Percentiles rank a stretch among this genome's conserved stretches.
Conservation (phyloP, 371 early-diverging fungal species). For the Mucor saturninus region DNA sequence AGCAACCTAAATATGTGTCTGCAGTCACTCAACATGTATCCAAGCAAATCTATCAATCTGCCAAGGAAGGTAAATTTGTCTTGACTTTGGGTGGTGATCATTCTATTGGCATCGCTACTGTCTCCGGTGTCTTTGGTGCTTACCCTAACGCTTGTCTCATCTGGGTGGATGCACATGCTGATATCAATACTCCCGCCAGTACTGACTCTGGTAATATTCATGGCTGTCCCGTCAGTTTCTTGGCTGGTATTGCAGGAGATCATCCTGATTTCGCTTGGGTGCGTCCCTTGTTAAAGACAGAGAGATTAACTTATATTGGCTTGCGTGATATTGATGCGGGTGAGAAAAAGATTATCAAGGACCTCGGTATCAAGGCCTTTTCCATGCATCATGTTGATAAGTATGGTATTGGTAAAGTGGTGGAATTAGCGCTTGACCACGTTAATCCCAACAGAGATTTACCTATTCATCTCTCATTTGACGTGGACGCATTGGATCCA, state of each 20-base stretch:
- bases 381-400: constrained; percentile 97
- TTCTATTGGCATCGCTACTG: constrained; percentile 90
- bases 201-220: constrained; percentile 94
- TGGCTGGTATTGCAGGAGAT: constrained; percentile 81
- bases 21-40: constrained; percentile 75
- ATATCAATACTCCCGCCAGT: constrained; percentile 94
- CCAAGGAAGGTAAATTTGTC: constrained; percentile 78
- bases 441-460: constrained; percentile 80
- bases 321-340: constrained; percentile 91
- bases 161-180: constrained; percentile 97
- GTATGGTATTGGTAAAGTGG: constrained; percentile 93
- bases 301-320: constrained; percentile 94
- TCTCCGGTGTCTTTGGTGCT: constrained; percentile 80
- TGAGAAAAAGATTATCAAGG: constrained; percentile 83
- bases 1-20: constrained; percentile 87
- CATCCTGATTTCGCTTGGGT: constrained; percentile 85
- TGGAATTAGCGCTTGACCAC: constrained; percentile 92
- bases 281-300: constrained; percentile 73
- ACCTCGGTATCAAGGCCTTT: constrained; percentile 88
- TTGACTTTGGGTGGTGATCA: constrained; percentile 97
- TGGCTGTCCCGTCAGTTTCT: constrained; percentile 93
- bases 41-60: constrained; percentile 61
- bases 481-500: constrained; percentile 97
- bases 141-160: constrained; percentile 89
- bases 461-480: constrained; percentile 93